Percentiles rank a stretch among this genome's conserved stretches.
These are phyloP conservation scores for Thuidium tamariscinum DNA, from an alignment of 225 moss, liverwort and hornwort genomes.

Conservation along the genomic window DNA sequence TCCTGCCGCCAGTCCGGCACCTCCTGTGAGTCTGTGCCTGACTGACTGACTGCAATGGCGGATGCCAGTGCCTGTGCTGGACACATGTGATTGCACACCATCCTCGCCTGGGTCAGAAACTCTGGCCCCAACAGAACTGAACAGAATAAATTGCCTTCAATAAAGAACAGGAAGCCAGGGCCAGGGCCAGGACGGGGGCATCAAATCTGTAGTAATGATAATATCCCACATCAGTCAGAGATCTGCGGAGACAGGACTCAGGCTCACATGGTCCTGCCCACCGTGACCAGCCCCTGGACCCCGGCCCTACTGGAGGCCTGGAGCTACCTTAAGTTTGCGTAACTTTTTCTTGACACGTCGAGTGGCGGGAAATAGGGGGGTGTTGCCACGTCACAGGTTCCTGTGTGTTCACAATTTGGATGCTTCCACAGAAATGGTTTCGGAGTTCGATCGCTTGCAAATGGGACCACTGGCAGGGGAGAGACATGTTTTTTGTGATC, in stretches of 20 bases:
- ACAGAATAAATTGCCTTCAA: neutral
- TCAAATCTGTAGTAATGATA: neutral
- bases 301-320: neutral
- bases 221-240: neutral
- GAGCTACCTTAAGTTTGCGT: too few relatives aligned
- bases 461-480: neutral
- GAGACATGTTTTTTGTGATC: neutral
- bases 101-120: neutral
- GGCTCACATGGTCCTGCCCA: neutral
- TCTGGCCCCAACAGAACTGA: neutral
- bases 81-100: neutral
- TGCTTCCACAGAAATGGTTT: neutral
- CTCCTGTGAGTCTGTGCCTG: too few relatives aligned
- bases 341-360: neutral
- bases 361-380: neutral
- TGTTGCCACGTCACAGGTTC: neutral
- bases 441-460: neutral
- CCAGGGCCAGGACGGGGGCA: neutral
- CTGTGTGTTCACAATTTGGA: neutral
- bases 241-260: neutral
- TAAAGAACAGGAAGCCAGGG: neutral
- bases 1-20: too few relatives aligned
- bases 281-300: neutral
- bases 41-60: neutral
- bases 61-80: neutral